These are phyloP conservation scores for Salix udensis DNA, from an alignment of 345 rosid genomes.

Conservation along the genomic window DNA sequence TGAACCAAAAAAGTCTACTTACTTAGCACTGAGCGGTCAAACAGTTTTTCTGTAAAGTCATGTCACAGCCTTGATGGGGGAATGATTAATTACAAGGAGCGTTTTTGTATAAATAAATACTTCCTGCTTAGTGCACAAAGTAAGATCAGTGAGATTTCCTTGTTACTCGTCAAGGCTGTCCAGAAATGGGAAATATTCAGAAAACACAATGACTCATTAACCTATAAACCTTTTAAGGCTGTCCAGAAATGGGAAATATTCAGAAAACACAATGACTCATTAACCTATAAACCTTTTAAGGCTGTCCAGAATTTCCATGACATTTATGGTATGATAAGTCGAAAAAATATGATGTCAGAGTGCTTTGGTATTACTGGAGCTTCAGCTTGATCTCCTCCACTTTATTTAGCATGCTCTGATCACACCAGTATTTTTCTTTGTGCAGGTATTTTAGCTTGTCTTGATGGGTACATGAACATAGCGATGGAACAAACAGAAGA, in stretches of 20 bases:
- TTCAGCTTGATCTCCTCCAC: not conserved
- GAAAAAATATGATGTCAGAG: not conserved
- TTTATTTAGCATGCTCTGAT: not conserved
- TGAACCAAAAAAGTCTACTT: not conserved
- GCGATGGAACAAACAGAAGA: slow-evolving; percentile 99
- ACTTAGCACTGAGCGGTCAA: not conserved
- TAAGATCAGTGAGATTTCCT: not conserved
- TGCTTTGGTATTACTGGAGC: not conserved
- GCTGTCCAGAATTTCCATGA: too few relatives aligned
- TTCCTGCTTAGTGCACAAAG: not conserved
- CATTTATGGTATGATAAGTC: not conserved
- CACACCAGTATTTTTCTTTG: not conserved
- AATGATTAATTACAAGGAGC: not conserved
- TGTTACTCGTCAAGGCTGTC: not conserved
- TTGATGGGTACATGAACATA: slow-evolving; percentile 94
- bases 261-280: not conserved
- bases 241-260: not conserved
- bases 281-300: not conserved
- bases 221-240: not conserved
- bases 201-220: not conserved
- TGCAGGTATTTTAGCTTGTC: slow-evolving; percentile 77
- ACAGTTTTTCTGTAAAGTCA: not conserved
- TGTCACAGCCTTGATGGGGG: not conserved
- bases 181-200: not conserved
- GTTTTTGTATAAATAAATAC: not conserved